Base-by-base conservation (phyloP, 257 asterid genomes). In the Nicotiana tomentosiformis region DNA sequence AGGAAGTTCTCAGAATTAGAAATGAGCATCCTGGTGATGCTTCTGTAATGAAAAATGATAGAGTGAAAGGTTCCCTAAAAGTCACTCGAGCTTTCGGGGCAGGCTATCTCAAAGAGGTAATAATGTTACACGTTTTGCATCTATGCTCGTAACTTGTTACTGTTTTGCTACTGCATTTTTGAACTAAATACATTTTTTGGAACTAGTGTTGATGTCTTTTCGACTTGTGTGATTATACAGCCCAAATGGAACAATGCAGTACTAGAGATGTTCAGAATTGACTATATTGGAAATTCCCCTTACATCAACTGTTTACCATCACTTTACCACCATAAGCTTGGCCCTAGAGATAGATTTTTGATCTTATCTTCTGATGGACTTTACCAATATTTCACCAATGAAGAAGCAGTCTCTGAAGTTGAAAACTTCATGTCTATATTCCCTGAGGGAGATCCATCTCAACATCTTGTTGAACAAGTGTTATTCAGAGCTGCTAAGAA, bases 381-480 rank as follows among this genome's bases (percentile, higher is more conserved):
- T 14, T 95, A 94, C 85, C 97, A 95, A 80, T 95, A 94, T 90
- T 91, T 95, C 92, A 94, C 96, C 26, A 94, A 94, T 16, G 88
- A 92, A 67, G 95, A 95, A 86, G 98, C 97, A 1, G 94, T 93
- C 29, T 86, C 90, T 49, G 96, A 95, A 84, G 97, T 94, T 2
- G 99, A 95, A 84, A 67, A 81, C 37, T 95, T 95, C 87, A 89
- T 95, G 91, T 85, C 90, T 12, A 89, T 86, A 8, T 95, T 91
- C 84, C 99, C 99, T 0, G 99, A 93, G 85, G 99, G 97, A 16
- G 99, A 95, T 89, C 99, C 99, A 0, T 98, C 98, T 10, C 98
- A 95, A 9, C 99, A 95, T 86, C 97, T 95, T 0, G 94, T 94
- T 2, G 98, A 94, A 81, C 96, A 95, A 86, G 93, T 95, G 12